Conservation (phyloP, 202 grass and related monocot species). For the Hordeum pubiflorum region DNA sequence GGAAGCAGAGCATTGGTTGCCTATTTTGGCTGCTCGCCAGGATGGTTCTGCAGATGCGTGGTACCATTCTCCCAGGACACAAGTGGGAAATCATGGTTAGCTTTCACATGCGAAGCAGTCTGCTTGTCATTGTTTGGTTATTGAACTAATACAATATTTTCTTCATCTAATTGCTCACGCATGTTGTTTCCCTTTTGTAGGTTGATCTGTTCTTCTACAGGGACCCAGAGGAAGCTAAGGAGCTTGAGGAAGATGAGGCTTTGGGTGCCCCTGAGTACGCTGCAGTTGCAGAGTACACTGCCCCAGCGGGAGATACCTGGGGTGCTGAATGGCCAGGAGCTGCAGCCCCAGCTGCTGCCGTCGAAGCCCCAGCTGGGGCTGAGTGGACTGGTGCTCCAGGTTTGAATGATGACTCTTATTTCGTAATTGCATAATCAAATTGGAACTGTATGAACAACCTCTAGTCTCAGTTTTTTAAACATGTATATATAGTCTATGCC, state of each 20-base stretch:
- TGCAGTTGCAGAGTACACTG: conserved; percentile 42
- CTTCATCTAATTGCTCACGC: neutral
- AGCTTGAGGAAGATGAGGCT: conserved; percentile 73
- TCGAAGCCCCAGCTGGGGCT: conserved; percentile 17
- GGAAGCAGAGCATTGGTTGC: conserved; percentile 91
- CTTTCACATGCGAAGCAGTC: neutral
- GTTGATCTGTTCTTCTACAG: conserved; percentile 97
- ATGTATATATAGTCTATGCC: no score
- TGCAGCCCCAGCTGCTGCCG: conserved; percentile 24
- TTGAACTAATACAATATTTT: neutral
- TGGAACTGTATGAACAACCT: neutral
- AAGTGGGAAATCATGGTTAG: conserved; percentile 95
- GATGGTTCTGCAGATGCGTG: conserved; percentile 94
- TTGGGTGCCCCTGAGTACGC: conserved; percentile 40
- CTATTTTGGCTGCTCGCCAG: conserved; percentile 80
- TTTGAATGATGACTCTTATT: neutral
- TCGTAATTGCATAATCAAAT: neutral
- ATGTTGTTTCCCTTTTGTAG: conserved; percentile 32
- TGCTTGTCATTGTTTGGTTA: neutral
- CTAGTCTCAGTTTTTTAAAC: no score
- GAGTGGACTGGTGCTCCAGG: conserved; percentile 39
- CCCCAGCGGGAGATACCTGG: conserved; percentile 38
- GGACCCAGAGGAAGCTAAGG: conserved; percentile 93
- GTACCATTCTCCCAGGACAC: conserved; percentile 74
- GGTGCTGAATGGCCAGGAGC: conserved; percentile 43